A percentile compares a stretch with the other conserved stretches of the same genome.
These are phyloP conservation scores for Picea glauca DNA, from an alignment of 75 land plant genomes.

Conservation along the genomic window DNA sequence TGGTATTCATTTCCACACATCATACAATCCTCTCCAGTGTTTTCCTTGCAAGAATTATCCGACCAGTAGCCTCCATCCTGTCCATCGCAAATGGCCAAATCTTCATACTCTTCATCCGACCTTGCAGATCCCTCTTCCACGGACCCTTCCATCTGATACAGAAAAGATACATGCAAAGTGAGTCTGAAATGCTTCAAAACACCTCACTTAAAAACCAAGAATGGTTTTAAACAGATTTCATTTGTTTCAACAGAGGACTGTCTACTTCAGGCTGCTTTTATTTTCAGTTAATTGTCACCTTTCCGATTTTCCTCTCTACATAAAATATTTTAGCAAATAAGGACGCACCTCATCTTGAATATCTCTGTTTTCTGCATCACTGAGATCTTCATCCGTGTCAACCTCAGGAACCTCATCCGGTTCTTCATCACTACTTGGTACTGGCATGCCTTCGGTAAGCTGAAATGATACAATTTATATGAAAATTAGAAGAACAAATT, in stretches of 20 bases:
- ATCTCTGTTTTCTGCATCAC: conserved; percentile 28
- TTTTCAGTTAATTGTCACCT: not conserved
- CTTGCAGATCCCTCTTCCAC: conserved; percentile 35
- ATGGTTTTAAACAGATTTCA: too few relatives aligned
- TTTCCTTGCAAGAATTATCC: not conserved
- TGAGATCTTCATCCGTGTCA: conserved; percentile 35
- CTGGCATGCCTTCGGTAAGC: conserved; percentile 32
- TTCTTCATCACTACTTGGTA: conserved; percentile 50
- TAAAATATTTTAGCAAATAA: conserved; percentile 6
- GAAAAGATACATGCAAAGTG: not conserved
- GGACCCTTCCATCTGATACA: conserved; percentile 39
- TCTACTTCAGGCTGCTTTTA: not conserved
- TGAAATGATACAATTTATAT: conserved; percentile 7
- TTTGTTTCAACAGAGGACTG: too few relatives aligned
- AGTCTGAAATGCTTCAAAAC: not conserved
- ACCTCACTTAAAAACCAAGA: not conserved
- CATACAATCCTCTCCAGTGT: not conserved
- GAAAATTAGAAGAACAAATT: not conserved
- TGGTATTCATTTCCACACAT: not conserved
- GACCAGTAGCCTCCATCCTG: conserved; percentile 15
- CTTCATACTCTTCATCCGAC: conserved; percentile 39
- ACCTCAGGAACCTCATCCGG: conserved; percentile 35
- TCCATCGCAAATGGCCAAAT: conserved; percentile 1
- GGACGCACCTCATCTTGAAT: conserved; percentile 55
- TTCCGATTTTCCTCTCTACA: not conserved